A percentile compares a stretch with the other conserved stretches of the same genome.
phyloP scores from a whole-genome alignment of 805 yeast genomes.

The Lachancea nothofagi region DNA sequence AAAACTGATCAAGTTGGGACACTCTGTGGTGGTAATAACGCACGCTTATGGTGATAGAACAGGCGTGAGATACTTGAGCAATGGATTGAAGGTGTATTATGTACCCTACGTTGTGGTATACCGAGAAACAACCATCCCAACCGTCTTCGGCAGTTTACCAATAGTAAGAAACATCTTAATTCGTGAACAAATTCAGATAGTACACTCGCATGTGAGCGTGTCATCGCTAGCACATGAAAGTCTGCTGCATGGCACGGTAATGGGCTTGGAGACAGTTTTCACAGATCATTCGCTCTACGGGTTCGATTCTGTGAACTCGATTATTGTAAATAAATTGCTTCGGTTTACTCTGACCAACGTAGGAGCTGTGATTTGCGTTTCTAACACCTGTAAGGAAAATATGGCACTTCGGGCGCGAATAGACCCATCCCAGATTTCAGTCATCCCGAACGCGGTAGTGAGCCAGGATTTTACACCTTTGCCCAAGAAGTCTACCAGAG shows the following conservation, averaged over 20 bases:
- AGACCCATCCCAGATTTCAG: slow-evolving; percentile 74
- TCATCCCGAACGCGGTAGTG: slow-evolving; percentile 94
- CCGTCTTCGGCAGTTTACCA: slow-evolving; percentile 86
- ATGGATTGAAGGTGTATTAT: slow-evolving; percentile 90
- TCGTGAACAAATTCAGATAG: slow-evolving; percentile 79
- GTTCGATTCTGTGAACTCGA: slow-evolving; percentile 77
- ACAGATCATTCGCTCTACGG: slow-evolving; percentile 97
- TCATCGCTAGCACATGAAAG: slow-evolving; percentile 86
- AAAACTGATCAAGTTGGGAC: slow-evolving; percentile 72
- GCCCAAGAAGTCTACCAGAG: slow-evolving; percentile 1
- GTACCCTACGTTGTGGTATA: slow-evolving; percentile 77
- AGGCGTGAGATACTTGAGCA: slow-evolving; percentile 78
- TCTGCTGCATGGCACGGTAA: slow-evolving; percentile 81
- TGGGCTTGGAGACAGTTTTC: slow-evolving; percentile 88
- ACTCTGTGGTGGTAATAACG: slow-evolving; percentile 78
- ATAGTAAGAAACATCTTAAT: slow-evolving; percentile 76
- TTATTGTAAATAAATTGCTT: slow-evolving; percentile 78
- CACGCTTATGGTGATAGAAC: slow-evolving; percentile 80
- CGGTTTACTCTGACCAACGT: slow-evolving; percentile 80
- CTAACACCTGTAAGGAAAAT: slow-evolving; percentile 94
- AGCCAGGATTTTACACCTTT: slow-evolving; percentile 70
- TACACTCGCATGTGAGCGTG: slow-evolving; percentile 93
- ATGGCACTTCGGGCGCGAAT: slow-evolving; percentile 82
- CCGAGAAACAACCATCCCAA: slow-evolving; percentile 80
- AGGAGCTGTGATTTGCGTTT: slow-evolving; percentile 93